Evolutionary conservation across 441 rosid species (phyloP).

Genomic region (Croton setiger): DNA sequence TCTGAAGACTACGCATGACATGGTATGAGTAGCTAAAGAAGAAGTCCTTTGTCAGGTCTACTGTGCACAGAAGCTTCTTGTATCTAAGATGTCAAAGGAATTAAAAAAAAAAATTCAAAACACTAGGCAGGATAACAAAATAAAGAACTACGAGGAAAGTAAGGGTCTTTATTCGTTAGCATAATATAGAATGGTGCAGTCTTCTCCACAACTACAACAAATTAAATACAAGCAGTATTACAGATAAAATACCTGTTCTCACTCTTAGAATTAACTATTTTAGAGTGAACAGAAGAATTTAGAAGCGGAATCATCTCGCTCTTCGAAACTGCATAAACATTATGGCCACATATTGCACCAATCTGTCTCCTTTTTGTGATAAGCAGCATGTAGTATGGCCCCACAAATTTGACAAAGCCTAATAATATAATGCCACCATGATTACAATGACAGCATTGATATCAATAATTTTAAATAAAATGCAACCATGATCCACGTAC

Average conservation of each 20-base stretch:
- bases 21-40: slow-evolving; percentile 96
- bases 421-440: slow-evolving; percentile 18
- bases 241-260: slow-evolving; percentile 69
- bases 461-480: slow-evolving; percentile 2
- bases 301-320: slow-evolving; percentile 79
- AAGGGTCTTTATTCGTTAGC: not conserved
- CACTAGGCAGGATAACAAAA: not conserved
- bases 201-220: slow-evolving; percentile 7
- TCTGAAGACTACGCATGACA: slow-evolving; percentile 92
- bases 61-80: slow-evolving; percentile 88
- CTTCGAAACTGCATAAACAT: slow-evolving; percentile 76
- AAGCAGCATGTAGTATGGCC: slow-evolving; percentile 94
- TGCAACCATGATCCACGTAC: slow-evolving; percentile 38
- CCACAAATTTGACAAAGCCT: slow-evolving; percentile 92
- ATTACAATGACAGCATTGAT: slow-evolving; percentile 7
- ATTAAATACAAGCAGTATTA: slow-evolving; percentile 23
- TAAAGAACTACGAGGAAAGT: not conserved
- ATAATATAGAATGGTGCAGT: slow-evolving; percentile 1
- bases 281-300: slow-evolving; percentile 46
- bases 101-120: slow-evolving; percentile 8
- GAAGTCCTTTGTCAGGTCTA: slow-evolving; percentile 99
- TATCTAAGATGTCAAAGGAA: slow-evolving; percentile 56
- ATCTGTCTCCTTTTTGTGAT: slow-evolving; percentile 84
- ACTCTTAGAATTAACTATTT: slow-evolving; percentile 41
- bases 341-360: slow-evolving; percentile 87